phyloP scores from a whole-genome alignment of 2,329 filamentous ascomycete species.

The Xylariomycetidae sp. region DNA sequence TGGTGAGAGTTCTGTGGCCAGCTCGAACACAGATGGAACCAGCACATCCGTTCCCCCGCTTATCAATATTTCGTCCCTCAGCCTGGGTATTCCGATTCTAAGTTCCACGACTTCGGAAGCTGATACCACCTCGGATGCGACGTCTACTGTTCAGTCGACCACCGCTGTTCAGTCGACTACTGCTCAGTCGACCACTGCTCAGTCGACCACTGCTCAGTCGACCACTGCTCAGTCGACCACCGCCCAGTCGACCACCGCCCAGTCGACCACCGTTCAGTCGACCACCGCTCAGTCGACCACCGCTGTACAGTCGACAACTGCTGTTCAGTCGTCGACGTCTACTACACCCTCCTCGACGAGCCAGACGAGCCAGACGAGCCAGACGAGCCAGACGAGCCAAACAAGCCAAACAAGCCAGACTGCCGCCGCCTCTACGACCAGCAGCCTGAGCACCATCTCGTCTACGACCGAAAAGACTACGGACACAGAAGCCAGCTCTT shows the following conservation, averaged over 20 bases:
- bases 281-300: conserved; percentile 3
- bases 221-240: not conserved
- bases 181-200: not conserved
- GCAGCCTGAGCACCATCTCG: too few relatives aligned
- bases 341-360: too few relatives aligned
- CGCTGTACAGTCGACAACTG: too few relatives aligned
- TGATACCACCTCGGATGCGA: not conserved
- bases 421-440: too few relatives aligned
- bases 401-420: too few relatives aligned
- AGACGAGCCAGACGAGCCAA: too few relatives aligned
- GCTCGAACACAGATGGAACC: conserved; percentile 10
- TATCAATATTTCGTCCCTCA: conserved; percentile 14
- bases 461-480: too few relatives aligned
- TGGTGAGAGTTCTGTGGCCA: conserved; percentile 7
- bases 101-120: conserved; percentile 1
- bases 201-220: not conserved
- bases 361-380: too few relatives aligned
- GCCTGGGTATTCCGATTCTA: conserved; percentile 8
- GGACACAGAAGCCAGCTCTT: too few relatives aligned
- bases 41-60: conserved; percentile 10
- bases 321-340: too few relatives aligned
- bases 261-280: not conserved
- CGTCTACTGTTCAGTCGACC: not conserved
- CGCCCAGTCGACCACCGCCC: not conserved
- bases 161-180: not conserved